Evolutionary conservation across 345 rosid genomes (phyloP).

Genomic region (Euphorbia pulcherrima): DNA sequence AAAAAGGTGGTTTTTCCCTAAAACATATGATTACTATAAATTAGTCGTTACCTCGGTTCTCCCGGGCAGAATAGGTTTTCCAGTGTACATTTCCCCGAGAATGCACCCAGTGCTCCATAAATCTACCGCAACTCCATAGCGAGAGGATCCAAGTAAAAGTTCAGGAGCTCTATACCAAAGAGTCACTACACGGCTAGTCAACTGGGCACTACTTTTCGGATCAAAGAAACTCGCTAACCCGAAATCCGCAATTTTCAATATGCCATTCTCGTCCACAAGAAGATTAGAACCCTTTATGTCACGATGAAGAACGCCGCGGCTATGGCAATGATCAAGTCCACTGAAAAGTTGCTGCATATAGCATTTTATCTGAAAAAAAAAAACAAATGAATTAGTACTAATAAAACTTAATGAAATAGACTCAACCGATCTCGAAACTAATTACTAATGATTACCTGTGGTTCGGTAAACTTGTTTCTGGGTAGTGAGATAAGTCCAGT

Average conservation of each 20-base stretch:
- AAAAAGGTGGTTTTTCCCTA: background rate
- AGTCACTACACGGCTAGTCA: constrained; percentile 96
- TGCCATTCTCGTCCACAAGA: constrained; percentile 71
- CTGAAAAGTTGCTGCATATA: constrained; percentile 91
- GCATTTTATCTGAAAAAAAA: constrained; percentile 67
- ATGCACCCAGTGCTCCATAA: constrained; percentile 98
- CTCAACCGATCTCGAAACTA: background rate
- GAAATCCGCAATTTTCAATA: constrained; percentile 93
- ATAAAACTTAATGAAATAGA: constrained; percentile 2
- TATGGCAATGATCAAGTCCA: constrained; percentile 93
- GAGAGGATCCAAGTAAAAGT: constrained; percentile 86
- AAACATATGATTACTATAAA: background rate
- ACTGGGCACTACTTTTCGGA: constrained; percentile 45
- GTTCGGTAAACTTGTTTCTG: constrained; percentile 70
- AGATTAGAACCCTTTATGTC: constrained; percentile 98
- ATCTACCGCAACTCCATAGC: constrained; percentile 82
- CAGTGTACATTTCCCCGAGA: constrained; percentile 75
- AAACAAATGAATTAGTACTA: background rate
- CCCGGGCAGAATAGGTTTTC: constrained; percentile 89
- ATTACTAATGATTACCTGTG: constrained; percentile 57
- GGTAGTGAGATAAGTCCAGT: constrained; percentile 86
- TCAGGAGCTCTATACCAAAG: constrained; percentile 99
- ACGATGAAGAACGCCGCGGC: constrained; percentile 75
- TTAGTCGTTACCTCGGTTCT: constrained; percentile 79
- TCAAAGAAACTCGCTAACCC: constrained; percentile 79